A percentile compares a stretch with the other conserved stretches of the same genome.
Conservation (phyloP, 176 grass and related monocot species). For the Ensete glaucum region DNA sequence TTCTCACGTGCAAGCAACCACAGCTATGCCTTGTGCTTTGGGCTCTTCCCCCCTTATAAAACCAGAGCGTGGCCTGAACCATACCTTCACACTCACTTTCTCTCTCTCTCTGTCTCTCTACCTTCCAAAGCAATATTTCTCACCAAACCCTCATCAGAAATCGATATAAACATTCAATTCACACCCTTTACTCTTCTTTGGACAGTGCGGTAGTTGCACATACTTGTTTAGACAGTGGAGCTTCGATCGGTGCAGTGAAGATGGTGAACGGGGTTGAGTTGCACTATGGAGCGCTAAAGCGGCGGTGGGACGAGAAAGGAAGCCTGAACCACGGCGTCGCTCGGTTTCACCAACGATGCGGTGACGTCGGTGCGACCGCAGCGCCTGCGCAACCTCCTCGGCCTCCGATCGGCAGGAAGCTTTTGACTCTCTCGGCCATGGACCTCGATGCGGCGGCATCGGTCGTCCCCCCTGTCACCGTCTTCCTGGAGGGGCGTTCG, state of each 20-base stretch:
- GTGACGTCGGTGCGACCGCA: background rate
- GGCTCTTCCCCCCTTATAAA: background rate
- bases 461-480: constrained; percentile 68
- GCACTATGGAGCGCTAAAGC: constrained; percentile 11
- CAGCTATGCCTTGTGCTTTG: background rate
- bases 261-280: background rate
- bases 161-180: too few relatives aligned
- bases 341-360: constrained; percentile 2
- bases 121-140: too few relatives aligned
- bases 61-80: background rate
- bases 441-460: constrained; percentile 36
- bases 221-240: background rate
- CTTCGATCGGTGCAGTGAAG: background rate
- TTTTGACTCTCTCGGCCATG: background rate
- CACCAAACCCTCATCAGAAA: background rate
- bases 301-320: constrained; percentile 14
- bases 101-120: background rate
- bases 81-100: constrained; percentile 20
- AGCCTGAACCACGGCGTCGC: background rate
- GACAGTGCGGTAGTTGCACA: background rate
- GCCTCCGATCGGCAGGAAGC: constrained; percentile 24
- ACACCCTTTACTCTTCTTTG: background rate
- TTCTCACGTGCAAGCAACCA: constrained; percentile 34
- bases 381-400: background rate
- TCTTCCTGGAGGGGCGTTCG: constrained; percentile 71